phyloP scores from a whole-genome alignment of 192 early-diverging fungal genomes.

The Haplosporangium gracile region DNA sequence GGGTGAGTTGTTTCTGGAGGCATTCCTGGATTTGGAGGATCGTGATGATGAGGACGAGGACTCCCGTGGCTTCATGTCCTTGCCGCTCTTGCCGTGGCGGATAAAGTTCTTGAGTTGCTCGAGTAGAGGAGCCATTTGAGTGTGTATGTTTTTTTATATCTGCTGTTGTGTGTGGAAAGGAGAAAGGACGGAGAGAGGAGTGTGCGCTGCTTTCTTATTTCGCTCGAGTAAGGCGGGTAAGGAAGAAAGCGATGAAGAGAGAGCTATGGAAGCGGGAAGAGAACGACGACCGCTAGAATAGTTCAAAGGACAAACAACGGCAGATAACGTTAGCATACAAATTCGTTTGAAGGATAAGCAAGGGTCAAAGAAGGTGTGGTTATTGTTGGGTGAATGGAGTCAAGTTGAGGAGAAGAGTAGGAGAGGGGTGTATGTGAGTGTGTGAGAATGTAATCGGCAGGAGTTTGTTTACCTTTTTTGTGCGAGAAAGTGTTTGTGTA shows the following conservation, averaged over 20 bases:
- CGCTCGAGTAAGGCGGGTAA: background rate
- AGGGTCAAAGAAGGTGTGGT: background rate
- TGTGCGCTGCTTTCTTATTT: background rate
- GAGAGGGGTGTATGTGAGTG: background rate
- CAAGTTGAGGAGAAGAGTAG: background rate
- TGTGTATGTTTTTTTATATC: background rate
- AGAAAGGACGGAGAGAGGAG: background rate
- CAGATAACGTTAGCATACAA: background rate
- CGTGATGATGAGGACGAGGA: conserved; percentile 25
- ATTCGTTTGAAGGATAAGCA: background rate
- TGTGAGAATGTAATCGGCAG: no score
- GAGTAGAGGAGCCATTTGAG: conserved; percentile 51
- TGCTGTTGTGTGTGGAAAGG: background rate
- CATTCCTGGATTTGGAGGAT: conserved; percentile 14
- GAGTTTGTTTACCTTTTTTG: no score
- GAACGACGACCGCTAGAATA: background rate
- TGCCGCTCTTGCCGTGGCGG: conserved; percentile 59
- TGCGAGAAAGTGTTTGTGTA: background rate
- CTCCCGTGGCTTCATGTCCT: conserved; percentile 48
- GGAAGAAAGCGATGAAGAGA: background rate
- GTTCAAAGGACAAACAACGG: background rate
- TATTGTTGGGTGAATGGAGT: background rate
- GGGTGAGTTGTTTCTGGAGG: conserved; percentile 29
- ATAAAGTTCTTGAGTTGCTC: conserved; percentile 66
- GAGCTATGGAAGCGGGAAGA: background rate